Percentiles rank a stretch among this genome's conserved stretches.
phyloP scores from a whole-genome alignment of 2,329 filamentous ascomycete species.

The Orbilia javanica region DNA sequence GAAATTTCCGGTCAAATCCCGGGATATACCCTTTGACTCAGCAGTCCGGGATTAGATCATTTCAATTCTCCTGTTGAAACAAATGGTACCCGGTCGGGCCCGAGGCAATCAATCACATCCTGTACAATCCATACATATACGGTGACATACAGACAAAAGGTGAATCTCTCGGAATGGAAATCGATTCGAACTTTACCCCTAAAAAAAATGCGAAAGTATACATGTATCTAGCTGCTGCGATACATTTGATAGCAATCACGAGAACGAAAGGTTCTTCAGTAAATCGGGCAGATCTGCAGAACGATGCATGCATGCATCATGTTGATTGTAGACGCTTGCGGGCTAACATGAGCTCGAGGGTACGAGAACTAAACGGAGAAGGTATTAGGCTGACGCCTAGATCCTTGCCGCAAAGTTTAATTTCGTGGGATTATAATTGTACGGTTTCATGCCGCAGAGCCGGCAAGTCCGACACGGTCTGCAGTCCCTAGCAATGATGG shows the following conservation, averaged over 20 bases:
- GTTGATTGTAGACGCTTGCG: not conserved
- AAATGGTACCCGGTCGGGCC: not conserved
- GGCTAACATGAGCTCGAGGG: not conserved
- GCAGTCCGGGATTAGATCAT: not conserved
- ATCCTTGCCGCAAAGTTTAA: not conserved
- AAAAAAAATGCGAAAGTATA: not conserved
- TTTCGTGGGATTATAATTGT: not conserved
- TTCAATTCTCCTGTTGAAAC: not conserved
- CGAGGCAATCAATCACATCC: not conserved
- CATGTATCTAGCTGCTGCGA: not conserved
- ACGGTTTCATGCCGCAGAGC: not conserved
- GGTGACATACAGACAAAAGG: not conserved
- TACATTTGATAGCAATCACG: constrained; percentile 1
- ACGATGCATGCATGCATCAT: not conserved
- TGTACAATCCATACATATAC: not conserved
- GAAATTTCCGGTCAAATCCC: not conserved
- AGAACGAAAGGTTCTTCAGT: not conserved
- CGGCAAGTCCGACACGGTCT: too few species aligned
- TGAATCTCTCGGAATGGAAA: not conserved
- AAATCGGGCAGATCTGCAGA: not conserved
- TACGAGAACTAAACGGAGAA: not conserved
- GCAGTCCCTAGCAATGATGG: not conserved
- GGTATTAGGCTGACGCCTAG: not conserved
- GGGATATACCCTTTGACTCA: not conserved
- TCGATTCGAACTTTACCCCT: not conserved